Evolutionary conservation across 2,329 filamentous ascomycete species (phyloP).

Genomic region (Coniochaeta sp.): DNA sequence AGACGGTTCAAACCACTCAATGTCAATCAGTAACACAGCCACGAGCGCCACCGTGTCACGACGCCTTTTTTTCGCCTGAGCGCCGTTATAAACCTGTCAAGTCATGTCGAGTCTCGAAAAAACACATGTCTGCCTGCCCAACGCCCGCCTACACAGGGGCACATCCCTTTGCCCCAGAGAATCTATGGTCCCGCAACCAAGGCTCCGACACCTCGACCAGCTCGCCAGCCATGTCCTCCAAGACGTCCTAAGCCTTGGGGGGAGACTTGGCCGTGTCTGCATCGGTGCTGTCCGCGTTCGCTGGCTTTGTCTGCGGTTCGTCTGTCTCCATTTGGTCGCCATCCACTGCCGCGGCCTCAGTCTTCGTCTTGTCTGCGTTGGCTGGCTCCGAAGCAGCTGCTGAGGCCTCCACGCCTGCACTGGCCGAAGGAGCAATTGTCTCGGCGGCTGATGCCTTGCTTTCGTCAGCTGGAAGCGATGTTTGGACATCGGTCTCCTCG

Average conservation of each 20-base stretch:
- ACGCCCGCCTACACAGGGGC: not conserved
- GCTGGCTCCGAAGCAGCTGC: not conserved
- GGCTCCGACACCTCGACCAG: not conserved
- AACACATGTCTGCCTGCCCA: not conserved
- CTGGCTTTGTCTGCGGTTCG: not conserved
- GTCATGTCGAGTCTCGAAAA: not conserved
- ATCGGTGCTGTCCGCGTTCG: not conserved
- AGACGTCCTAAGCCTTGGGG: not conserved
- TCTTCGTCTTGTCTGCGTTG: not conserved
- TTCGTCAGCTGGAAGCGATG: constrained; percentile 5
- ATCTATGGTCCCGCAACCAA: not conserved
- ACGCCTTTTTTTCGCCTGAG: not conserved
- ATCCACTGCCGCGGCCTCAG: not conserved
- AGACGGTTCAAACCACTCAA: not conserved
- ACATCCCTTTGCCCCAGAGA: not conserved
- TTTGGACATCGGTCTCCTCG: constrained; percentile 28
- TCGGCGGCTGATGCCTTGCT: constrained; percentile 3
- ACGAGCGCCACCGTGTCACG: not conserved
- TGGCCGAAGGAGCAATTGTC: not conserved
- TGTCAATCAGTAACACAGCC: not conserved
- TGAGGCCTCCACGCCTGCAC: not conserved
- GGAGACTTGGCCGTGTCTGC: not conserved
- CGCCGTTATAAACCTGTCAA: not conserved
- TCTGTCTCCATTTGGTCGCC: not conserved
- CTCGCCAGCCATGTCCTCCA: not conserved